Base-by-base conservation (phyloP, 2,329 filamentous ascomycete genomes). In the Xylaria sp. region DNA sequence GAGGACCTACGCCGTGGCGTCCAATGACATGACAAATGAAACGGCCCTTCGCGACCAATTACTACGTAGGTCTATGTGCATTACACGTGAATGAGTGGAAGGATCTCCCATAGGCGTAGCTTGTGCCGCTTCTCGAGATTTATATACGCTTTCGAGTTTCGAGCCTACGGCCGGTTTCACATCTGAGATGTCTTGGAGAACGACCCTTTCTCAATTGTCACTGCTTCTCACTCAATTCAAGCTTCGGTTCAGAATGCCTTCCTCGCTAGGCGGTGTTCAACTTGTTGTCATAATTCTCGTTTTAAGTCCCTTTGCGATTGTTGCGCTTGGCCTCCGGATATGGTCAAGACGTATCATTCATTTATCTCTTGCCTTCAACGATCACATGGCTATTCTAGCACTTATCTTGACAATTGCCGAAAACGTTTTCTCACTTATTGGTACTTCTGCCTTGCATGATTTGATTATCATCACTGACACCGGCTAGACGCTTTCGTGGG, bases 301-400 rank as follows among this genome's bases (percentile, higher is more conserved):
- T n/a, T n/a, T 34, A 2, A 63, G 28, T 7, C 39, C 46, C 2
- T 44, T 73, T 4, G n/a, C 69, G 1, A 7, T 69, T 7, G n/a
- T 62, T 3, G 55, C 65, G 0, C 54, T 74, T 18, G 65, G 44
- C 2, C 41, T 73, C 0, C 65, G 72, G 13, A 13, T 74, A 0
- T 74, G 72, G 71, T 71, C 68, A 15, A 61, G 71, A 20, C 39
- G 9, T 12, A 34, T 73, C 3, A 15, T 51, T 50, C 50, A 44
- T 3, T 8, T 34, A 2, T 1, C 48, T 7, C 63, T 74, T 54
- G 63, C 44, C 8, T 72, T 74, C 48, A 70, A 68, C 51, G 71
- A 73, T 44, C 73, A 73, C 48, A 69, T 68, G 63, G 65, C 50
- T 34, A 64, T 73, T 41, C 15, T 62, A 3, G 70, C 70, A 41